Conservation (phyloP, 352 stramenopile species). For the Globisporangium carolinianum region DNA sequence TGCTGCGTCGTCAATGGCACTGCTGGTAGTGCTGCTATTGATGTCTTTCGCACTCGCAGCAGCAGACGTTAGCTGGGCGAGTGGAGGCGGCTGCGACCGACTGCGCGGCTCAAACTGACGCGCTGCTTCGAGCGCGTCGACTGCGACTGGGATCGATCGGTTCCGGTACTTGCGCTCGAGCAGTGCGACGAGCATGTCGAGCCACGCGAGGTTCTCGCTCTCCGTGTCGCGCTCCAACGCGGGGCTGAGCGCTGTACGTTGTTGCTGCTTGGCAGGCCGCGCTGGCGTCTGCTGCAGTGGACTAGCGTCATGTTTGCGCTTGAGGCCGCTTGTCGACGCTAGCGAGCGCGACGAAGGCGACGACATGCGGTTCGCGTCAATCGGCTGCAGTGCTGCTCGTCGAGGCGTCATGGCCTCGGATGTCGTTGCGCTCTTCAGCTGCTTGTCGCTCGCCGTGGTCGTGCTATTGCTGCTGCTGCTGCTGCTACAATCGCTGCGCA, state of each 20-base stretch:
- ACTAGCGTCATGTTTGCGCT: constrained; percentile 9
- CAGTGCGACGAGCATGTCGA: constrained; percentile 76
- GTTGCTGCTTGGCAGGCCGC: neutral
- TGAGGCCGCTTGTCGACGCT: constrained; percentile 6
- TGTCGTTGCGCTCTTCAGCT: neutral
- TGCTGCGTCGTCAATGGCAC: neutral
- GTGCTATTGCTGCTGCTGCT: neutral
- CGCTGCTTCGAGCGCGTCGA: constrained; percentile 36
- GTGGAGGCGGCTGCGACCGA: constrained; percentile 3
- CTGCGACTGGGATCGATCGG: constrained; percentile 24
- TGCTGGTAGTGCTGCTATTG: constrained; percentile 1
- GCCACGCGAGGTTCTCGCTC: constrained; percentile 72
- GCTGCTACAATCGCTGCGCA: neutral
- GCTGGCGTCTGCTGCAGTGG: neutral
- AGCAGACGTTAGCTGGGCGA: too few relatives aligned
- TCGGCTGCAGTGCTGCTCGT: constrained; percentile 5
- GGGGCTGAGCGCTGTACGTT: neutral
- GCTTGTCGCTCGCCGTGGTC: neutral
- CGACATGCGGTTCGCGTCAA: constrained; percentile 9
- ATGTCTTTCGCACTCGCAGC: neutral
- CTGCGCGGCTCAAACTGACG: constrained; percentile 23
- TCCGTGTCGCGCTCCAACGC: constrained; percentile 14
- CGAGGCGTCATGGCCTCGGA: neutral
- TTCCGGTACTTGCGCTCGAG: constrained; percentile 56
- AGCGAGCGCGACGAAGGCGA: neutral